phyloP scores from a whole-genome alignment of 176 grass and related monocot species.

The Triticum dicoccoides region DNA sequence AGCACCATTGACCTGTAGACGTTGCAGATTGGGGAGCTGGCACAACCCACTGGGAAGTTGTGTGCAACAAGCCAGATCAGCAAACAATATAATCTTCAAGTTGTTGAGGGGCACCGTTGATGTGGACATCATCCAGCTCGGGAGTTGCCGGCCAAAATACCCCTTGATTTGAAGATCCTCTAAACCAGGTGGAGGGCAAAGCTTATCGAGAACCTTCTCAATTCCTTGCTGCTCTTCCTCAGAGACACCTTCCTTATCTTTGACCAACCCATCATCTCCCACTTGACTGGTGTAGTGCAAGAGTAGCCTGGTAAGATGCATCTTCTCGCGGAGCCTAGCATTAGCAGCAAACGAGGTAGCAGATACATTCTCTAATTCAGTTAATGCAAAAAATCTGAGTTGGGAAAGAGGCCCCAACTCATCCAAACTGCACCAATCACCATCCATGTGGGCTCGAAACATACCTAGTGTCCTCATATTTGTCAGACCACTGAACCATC shows the following conservation, averaged over 20 bases:
- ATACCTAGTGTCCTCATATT: not conserved
- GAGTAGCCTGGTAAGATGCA: not conserved
- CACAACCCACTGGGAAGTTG: no score
- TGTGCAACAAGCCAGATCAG: no score
- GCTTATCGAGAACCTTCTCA: not conserved
- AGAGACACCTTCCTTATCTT: not conserved
- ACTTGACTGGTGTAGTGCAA: not conserved
- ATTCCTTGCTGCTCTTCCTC: not conserved
- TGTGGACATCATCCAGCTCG: no score
- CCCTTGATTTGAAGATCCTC: fast-evolving
- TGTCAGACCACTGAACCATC: not conserved
- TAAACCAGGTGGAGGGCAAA: not conserved
- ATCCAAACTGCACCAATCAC: not conserved
- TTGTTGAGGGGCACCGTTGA: no score
- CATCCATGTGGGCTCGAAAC: not conserved
- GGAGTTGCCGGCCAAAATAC: no score
- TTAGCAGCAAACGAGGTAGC: not conserved
- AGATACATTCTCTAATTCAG: not conserved
- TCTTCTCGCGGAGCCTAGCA: not conserved
- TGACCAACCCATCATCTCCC: not conserved
- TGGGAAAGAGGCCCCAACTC: not conserved
- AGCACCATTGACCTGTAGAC: not conserved
- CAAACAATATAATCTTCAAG: no score
- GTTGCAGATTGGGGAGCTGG: not conserved
- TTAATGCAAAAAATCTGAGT: not conserved